A percentile compares a stretch with the other conserved stretches of the same genome.
These are phyloP conservation scores for Trametes cubensis DNA, from an alignment of 768 basidiomycete genomes.

Conservation along the genomic window DNA sequence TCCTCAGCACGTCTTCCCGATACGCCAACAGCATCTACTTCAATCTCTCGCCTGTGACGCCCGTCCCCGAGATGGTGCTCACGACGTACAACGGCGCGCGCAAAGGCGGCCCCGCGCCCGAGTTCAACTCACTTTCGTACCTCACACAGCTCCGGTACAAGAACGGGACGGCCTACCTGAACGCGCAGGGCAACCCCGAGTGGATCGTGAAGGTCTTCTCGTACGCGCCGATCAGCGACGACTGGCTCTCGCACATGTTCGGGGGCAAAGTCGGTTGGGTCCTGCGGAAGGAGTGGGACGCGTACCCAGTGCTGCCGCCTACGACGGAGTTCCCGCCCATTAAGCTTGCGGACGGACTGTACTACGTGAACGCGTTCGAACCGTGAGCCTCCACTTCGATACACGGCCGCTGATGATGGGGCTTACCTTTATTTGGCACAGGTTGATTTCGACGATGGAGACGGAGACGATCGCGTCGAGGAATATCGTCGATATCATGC, in stretches of 20 bases:
- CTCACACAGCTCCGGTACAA: slow-evolving; percentile 53
- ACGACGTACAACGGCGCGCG: slow-evolving; percentile 71
- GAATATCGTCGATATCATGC: slow-evolving; percentile 78
- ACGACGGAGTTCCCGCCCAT: slow-evolving; percentile 73
- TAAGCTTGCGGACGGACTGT: slow-evolving; percentile 75
- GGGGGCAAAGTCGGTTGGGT: slow-evolving; percentile 75
- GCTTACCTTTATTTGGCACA: slow-evolving; percentile 31
- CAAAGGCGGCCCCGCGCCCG: slow-evolving; percentile 47
- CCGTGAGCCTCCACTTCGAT: slow-evolving; percentile 53
- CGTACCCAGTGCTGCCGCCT: slow-evolving; percentile 77
- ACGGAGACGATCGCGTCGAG: slow-evolving; percentile 84
- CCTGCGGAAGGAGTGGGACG: slow-evolving; percentile 83
- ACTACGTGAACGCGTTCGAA: slow-evolving; percentile 93
- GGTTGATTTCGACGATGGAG: slow-evolving; percentile 92
- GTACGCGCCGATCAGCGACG: slow-evolving; percentile 61
- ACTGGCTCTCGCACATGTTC: slow-evolving; percentile 71
- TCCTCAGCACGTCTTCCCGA: slow-evolving; percentile 51
- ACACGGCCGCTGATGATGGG: not conserved
- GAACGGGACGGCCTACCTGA: slow-evolving; percentile 44
- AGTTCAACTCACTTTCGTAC: slow-evolving; percentile 88
- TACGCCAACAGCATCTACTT: slow-evolving; percentile 92
- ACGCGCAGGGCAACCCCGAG: slow-evolving; percentile 36
- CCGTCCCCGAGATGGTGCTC: slow-evolving; percentile 67
- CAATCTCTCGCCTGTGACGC: slow-evolving; percentile 45
- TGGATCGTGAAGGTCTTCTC: slow-evolving; percentile 92